phyloP scores from a whole-genome alignment of 2,329 filamentous ascomycete species.

The Coniosporium tulheliwenetii region DNA sequence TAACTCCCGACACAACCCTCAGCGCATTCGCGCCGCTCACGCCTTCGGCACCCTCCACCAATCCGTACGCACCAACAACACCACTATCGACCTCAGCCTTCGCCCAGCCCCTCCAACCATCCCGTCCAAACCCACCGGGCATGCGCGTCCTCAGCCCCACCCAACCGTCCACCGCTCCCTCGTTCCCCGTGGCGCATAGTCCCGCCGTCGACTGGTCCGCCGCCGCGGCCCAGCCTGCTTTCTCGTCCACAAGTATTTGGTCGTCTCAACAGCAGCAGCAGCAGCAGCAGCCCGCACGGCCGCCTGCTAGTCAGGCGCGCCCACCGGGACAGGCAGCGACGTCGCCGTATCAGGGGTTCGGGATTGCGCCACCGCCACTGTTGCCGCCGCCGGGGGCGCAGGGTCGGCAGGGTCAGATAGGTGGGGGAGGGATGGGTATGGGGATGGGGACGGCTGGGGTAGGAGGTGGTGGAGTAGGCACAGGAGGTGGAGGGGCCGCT shows the following conservation, averaged over 20 bases:
- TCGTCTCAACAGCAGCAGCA: slow-evolving; percentile 1
- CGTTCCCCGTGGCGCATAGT: slow-evolving; percentile 8
- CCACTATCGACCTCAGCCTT: slow-evolving; percentile 22
- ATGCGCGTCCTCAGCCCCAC: slow-evolving; percentile 7
- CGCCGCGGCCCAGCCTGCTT: slow-evolving; percentile 8
- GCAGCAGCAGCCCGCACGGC: neutral
- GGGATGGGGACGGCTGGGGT: slow-evolving; percentile 14
- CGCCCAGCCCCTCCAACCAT: slow-evolving; percentile 21
- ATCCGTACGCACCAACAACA: slow-evolving; percentile 7
- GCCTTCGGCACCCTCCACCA: slow-evolving; percentile 20
- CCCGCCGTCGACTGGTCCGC: slow-evolving; percentile 38
- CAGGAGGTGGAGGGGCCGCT: slow-evolving; percentile 15
- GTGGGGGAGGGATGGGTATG: slow-evolving; percentile 13
- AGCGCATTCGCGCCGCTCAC: slow-evolving; percentile 16
- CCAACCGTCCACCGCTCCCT: slow-evolving; percentile 4
- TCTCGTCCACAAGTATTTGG: slow-evolving; percentile 1
- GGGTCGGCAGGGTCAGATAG: slow-evolving; percentile 1
- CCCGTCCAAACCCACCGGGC: slow-evolving; percentile 7
- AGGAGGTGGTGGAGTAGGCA: slow-evolving; percentile 4
- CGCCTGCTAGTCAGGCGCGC: neutral
- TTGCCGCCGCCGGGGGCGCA: slow-evolving; percentile 2
- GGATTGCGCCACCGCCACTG: slow-evolving; percentile 21
- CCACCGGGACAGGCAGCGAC: slow-evolving; percentile 37
- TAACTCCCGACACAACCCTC: slow-evolving; percentile 18
- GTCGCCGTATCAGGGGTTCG: slow-evolving; percentile 17